Conservation (phyloP, 441 rosid genomes). For the Erodium trifolium region DNA sequence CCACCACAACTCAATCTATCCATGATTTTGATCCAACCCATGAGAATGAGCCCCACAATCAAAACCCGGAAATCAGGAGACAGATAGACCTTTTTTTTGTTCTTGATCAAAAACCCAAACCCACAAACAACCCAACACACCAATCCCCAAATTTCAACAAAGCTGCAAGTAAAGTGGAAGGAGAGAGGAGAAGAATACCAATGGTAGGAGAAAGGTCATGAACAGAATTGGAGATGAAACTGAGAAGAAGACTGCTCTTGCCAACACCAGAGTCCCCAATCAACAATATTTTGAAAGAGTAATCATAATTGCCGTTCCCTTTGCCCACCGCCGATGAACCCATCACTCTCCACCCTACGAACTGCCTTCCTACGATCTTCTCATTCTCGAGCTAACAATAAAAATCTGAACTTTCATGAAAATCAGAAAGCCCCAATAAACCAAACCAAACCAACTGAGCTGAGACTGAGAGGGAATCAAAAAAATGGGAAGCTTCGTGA, state of each 20-base stretch:
- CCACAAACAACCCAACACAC: background rate
- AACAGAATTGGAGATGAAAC: constrained; percentile 46
- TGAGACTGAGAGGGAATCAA: too few relatives aligned
- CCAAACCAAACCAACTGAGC: too few relatives aligned
- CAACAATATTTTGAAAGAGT: constrained; percentile 59
- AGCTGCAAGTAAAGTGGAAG: background rate
- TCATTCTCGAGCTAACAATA: background rate
- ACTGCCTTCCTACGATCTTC: background rate
- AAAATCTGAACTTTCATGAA: background rate
- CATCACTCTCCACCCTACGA: background rate
- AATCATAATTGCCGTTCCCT: constrained; percentile 35
- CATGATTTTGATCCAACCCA: too few relatives aligned
- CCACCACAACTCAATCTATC: too few relatives aligned
- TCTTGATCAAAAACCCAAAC: background rate
- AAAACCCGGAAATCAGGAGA: background rate
- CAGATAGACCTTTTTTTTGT: background rate
- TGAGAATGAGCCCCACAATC: too few relatives aligned
- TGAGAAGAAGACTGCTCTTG: constrained; percentile 55
- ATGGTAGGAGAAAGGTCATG: constrained; percentile 48
- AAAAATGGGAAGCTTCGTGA: background rate
- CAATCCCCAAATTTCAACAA: background rate
- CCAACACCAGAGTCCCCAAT: constrained; percentile 76
- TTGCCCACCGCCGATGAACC: constrained; percentile 27
- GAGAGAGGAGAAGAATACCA: constrained; percentile 28
- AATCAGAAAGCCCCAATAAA: background rate